Conservation (phyloP, 192 early-diverging fungal species). For the Entrophospora sp. region DNA sequence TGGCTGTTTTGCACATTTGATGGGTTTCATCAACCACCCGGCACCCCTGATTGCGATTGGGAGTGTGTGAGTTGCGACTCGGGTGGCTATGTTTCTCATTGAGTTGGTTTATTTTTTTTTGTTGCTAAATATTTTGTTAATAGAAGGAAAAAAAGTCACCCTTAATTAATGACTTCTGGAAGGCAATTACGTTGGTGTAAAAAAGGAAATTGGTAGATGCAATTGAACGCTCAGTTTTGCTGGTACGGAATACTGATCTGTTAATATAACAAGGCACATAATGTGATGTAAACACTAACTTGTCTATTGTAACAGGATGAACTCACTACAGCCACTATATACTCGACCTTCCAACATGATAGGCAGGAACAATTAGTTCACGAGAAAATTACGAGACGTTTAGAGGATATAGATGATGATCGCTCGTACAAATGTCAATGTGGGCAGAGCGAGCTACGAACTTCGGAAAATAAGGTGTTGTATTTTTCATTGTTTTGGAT, state of each 20-base stretch:
- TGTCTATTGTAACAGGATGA: constrained; percentile 12
- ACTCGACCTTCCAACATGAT: constrained; percentile 12
- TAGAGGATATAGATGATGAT: constrained; percentile 2
- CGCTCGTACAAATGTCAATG: neutral
- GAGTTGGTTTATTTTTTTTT: constrained; percentile 8
- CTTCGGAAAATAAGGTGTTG: neutral
- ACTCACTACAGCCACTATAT: constrained; percentile 6
- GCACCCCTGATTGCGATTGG: constrained; percentile 10
- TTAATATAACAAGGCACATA: neutral
- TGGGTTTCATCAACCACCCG: constrained; percentile 2
- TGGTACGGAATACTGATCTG: constrained; percentile 1
- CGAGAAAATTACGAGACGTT: neutral
- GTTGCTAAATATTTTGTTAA: too few relatives aligned
- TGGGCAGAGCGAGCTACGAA: neutral
- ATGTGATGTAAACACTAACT: neutral
- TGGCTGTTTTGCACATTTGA: constrained; percentile 4
- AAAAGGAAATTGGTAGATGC: neutral
- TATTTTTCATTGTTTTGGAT: too few relatives aligned
- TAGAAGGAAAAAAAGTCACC: constrained; percentile 12
- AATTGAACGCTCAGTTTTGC: neutral
- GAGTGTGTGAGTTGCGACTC: constrained; percentile 6
- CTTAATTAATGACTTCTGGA: constrained; percentile 5
- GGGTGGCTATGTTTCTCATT: neutral
- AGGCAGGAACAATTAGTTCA: constrained; percentile 8
- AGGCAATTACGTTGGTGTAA: neutral